Evolutionary conservation across 2,329 filamentous ascomycete genomes (phyloP).

Genomic region (Claviceps lovelessii): DNA sequence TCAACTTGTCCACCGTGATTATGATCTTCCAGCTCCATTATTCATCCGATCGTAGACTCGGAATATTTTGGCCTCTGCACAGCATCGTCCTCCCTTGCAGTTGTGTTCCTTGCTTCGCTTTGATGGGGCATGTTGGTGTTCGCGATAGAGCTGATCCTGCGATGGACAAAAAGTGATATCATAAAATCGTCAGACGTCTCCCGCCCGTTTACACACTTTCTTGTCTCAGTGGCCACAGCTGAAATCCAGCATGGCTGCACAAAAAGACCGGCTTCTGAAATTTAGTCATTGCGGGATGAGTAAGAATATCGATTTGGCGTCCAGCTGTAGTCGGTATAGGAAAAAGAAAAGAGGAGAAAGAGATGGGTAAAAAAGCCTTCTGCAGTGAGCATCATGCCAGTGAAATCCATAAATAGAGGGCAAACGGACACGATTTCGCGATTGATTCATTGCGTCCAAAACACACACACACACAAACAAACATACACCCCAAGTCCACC

Average conservation of each 20-base stretch:
- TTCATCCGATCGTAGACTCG: not conserved
- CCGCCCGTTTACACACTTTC: not conserved
- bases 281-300: not conserved
- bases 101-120: too few relatives aligned
- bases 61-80: not conserved
- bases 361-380: not conserved
- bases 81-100: not conserved
- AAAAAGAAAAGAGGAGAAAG: not conserved
- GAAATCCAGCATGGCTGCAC: not conserved
- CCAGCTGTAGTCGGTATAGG: not conserved
- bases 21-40: not conserved
- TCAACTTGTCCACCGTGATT: not conserved
- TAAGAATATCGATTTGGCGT: not conserved
- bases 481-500: not conserved
- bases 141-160: too few relatives aligned
- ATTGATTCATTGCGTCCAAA: not conserved
- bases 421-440: not conserved
- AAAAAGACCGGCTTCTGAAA: not conserved
- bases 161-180: too few relatives aligned
- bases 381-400: not conserved
- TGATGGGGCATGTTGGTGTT: too few relatives aligned
- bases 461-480: too few relatives aligned
- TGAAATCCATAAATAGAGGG: not conserved
- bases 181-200: too few relatives aligned
- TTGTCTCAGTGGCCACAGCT: not conserved